Conservation (phyloP, 306 rosid genomes). For the Cucurbita moschata region DNA sequence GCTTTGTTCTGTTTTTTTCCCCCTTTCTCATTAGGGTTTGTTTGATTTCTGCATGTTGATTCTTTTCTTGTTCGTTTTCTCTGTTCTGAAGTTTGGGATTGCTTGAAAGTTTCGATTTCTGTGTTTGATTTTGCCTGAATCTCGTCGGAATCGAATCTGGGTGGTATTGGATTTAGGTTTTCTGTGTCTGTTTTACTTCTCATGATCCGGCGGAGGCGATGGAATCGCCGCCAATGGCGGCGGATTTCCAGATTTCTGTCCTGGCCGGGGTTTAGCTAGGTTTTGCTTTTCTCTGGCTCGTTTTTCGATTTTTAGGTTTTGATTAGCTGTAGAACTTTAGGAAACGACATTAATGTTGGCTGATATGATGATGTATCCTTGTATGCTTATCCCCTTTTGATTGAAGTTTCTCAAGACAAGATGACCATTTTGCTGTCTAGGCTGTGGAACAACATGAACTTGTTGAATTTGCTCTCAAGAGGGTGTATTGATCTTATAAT, state of each 20-base stretch:
- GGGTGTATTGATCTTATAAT: not conserved
- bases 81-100: not conserved
- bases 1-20: not conserved
- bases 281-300: not conserved
- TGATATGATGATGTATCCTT: not conserved
- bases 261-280: not conserved
- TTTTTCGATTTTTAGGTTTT: not conserved
- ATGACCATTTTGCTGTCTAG: not conserved
- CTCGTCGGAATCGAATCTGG: not conserved
- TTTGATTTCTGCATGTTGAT: constrained; percentile 1
- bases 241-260: not conserved
- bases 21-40: not conserved
- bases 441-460: not conserved
- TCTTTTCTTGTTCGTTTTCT: not conserved
- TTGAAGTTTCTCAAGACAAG: not conserved
- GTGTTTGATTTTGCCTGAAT: not conserved
- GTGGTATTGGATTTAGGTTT: not conserved
- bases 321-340: not conserved
- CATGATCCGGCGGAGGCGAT: not conserved
- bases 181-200: not conserved
- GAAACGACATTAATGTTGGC: not conserved
- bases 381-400: not conserved
- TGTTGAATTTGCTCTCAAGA: not conserved
- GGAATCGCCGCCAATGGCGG: not conserved
- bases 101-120: not conserved